These are phyloP conservation scores for Colletotrichum aenigma DNA, from an alignment of 2,329 filamentous ascomycete genomes.

Conservation along the genomic window DNA sequence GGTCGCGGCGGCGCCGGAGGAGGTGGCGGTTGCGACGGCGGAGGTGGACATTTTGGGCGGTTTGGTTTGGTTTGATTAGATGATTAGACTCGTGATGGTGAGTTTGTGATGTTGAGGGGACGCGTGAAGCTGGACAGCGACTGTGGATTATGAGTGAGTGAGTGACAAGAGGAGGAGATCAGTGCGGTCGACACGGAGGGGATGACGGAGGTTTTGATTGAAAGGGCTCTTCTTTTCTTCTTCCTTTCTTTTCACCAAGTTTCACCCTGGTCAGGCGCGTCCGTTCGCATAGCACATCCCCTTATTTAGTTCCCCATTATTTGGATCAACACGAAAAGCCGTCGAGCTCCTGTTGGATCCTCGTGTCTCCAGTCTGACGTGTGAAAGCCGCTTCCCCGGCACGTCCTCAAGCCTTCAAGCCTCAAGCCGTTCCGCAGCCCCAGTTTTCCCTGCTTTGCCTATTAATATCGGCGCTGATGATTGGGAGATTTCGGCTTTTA, in stretches of 20 bases:
- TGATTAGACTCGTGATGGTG: not conserved
- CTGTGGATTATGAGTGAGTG: not conserved
- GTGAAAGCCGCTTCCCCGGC: not conserved
- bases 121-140: not conserved
- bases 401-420: not conserved
- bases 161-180: not conserved
- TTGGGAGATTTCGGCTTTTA: not conserved
- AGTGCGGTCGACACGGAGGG: not conserved
- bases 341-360: not conserved
- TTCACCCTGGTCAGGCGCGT: not conserved
- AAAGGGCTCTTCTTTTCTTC: not conserved
- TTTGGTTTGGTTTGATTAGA: not conserved
- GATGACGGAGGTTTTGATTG: not conserved
- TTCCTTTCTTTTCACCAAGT: not conserved
- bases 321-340: not conserved
- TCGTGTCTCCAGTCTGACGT: slow-evolving; percentile 16
- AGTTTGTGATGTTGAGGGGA: not conserved
- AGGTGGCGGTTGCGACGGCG: not conserved
- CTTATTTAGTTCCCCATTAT: not conserved
- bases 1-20: not conserved
- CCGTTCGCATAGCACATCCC: not conserved
- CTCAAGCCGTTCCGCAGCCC: not conserved
- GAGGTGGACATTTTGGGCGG: not conserved
- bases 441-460: not conserved
- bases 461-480: not conserved